phyloP scores from a whole-genome alignment of 2,329 filamentous ascomycete genomes.

The Aspergillus sergii region DNA sequence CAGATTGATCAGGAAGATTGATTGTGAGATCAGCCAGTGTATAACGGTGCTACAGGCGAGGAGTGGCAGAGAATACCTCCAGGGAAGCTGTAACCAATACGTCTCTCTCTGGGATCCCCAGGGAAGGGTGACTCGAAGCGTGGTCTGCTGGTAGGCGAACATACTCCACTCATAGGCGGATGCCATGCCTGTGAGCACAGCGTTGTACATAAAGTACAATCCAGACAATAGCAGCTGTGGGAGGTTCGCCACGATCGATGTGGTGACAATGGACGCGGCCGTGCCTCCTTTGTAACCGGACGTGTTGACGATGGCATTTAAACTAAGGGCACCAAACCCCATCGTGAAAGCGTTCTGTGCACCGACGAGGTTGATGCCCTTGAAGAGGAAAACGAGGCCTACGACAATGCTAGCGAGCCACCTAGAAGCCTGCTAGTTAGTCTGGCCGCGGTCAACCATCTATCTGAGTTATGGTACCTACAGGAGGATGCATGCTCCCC shows the following conservation, averaged over 20 bases:
- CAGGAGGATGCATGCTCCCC: constrained; percentile 9
- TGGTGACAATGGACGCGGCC: background rate
- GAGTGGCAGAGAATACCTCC: constrained; percentile 45
- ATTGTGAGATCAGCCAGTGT: constrained; percentile 53
- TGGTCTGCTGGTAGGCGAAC: constrained; percentile 39
- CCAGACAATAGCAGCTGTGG: constrained; percentile 36
- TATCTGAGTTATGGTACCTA: background rate
- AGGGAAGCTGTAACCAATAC: constrained; percentile 49
- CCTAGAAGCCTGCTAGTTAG: background rate
- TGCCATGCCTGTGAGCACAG: constrained; percentile 47
- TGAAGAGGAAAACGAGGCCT: background rate
- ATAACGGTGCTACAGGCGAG: constrained; percentile 35
- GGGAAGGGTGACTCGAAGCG: constrained; percentile 48
- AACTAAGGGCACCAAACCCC: constrained; percentile 1
- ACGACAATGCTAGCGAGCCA: constrained; percentile 1
- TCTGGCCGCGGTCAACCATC: too few relatives aligned
- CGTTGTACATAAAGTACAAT: constrained; percentile 37
- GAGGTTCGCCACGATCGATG: constrained; percentile 31
- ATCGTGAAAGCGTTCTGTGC: background rate
- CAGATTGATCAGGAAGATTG: constrained; percentile 36
- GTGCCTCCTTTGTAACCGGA: background rate
- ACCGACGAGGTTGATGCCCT: background rate
- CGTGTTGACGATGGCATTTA: constrained; percentile 2
- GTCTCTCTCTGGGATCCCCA: constrained; percentile 44
- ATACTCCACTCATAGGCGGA: constrained; percentile 51